Evolutionary conservation across 148 eudicot species (phyloP), one percentile per base, ranked within the genome.

Genomic region (Cornus kousa): DNA sequence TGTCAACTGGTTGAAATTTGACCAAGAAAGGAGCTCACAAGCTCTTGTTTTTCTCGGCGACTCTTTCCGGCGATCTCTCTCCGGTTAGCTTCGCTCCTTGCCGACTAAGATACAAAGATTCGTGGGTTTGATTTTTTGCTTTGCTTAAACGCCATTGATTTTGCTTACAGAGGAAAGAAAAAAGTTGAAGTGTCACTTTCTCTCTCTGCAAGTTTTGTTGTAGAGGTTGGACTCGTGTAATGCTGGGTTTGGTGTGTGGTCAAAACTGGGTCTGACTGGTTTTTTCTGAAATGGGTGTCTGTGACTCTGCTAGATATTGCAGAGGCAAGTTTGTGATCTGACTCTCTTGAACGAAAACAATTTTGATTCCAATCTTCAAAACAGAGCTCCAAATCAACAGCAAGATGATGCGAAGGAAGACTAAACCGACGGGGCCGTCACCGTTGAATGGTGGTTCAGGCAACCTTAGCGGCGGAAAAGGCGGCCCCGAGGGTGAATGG

Each of bases 331-430:
- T 32, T 35, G 60, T 66, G 75, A 83, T 70, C 55, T 70, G 72
- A 83, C 20, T 74, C 48, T 8, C 68, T 4, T 19, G 22, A 53
- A 19, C 55, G 28, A 65, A 60, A 5, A 10, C 23, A 50, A 72
- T 35, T 76, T 14, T 57, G 68, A 62, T 48, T 48, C 39, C 0
- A 6, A 40, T 9, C 7, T 8, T 0, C 2, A n/a, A 19, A 48
- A 14, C 9, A n/a, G 24, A 4, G 48, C 33, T 40, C 20, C 14
- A 9, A 35, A 70, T 9, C 57, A 24, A 9, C 37, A 5, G 13
- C 55, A 85, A 71, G 82, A 94, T 94, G 98, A 90, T 94, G 97
- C 85, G 89, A 60, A 88, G 87, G 97, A 91, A 88, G 89, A 92
- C 87, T 75, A 90, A 75, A 72, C 68, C 85, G 40, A 79, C 88